Conservation (phyloP, 2,329 filamentous ascomycete genomes). For the Zasmidium angulare region DNA sequence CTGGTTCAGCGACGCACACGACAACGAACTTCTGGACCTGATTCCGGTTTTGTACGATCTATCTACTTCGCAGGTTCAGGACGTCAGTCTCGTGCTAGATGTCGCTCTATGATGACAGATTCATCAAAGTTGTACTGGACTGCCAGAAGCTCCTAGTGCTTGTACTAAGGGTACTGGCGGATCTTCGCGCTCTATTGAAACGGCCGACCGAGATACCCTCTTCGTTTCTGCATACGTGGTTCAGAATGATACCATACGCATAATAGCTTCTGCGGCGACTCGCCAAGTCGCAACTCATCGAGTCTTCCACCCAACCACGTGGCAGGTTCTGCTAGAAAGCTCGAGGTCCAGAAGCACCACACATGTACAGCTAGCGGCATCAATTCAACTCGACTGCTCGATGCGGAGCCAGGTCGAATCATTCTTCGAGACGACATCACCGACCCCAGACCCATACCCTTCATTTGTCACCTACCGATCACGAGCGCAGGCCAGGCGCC, state of each 20-base stretch:
- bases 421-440: conserved; percentile 10
- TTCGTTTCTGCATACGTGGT: conserved; percentile 20
- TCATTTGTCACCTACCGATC: conserved; percentile 1
- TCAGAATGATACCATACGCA: neutral
- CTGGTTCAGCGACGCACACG: conserved; percentile 99
- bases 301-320: no score
- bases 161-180: neutral
- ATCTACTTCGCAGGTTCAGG: conserved; percentile 81
- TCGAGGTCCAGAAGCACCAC: neutral
- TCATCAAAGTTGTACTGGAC: neutral
- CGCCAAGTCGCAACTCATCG: neutral
- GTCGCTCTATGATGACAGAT: conserved; percentile 59
- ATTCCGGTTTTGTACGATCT: conserved; percentile 98
- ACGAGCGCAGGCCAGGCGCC: conserved; percentile 10
- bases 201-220: conserved; percentile 24
- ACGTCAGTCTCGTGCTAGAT: conserved; percentile 96
- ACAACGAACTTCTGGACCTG: conserved; percentile 95
- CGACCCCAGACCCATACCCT: conserved; percentile 5
- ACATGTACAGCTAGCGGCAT: neutral
- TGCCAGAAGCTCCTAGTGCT: neutral
- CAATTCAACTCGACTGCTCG: neutral
- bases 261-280: neutral
- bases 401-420: neutral
- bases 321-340: neutral
- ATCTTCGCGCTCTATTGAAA: conserved; percentile 11